A percentile compares a stretch with the other conserved stretches of the same genome.
These are phyloP conservation scores for Geosmithia morbida DNA, from an alignment of 2,329 filamentous ascomycete genomes.

Conservation along the genomic window DNA sequence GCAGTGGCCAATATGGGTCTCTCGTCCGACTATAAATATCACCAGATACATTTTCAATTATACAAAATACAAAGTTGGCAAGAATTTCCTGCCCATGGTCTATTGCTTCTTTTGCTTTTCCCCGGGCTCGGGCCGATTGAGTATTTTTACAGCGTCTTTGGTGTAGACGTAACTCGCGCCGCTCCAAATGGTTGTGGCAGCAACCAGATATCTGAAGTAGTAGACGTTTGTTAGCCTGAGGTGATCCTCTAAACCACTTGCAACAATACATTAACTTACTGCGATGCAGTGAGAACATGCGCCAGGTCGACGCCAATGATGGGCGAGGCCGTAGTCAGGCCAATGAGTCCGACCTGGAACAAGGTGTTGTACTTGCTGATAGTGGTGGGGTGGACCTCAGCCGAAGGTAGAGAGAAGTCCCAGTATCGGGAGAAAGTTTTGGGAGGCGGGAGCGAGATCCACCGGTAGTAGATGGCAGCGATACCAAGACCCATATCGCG, in stretches of 20 bases:
- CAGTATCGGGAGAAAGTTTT: constrained; percentile 90
- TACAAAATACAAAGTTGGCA: background rate
- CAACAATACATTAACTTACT: constrained; percentile 31
- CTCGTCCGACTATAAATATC: background rate
- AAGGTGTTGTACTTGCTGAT: constrained; percentile 93
- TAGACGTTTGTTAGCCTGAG: background rate
- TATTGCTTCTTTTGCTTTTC: constrained; percentile 1
- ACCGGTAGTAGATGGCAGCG: constrained; percentile 87
- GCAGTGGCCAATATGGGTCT: background rate
- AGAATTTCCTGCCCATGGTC: background rate
- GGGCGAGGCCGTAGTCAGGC: constrained; percentile 68
- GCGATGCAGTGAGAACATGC: constrained; percentile 42
- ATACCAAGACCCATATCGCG: constrained; percentile 73
- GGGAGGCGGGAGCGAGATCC: constrained; percentile 82
- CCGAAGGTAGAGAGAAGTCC: constrained; percentile 88
- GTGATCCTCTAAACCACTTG: background rate
- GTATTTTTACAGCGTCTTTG: constrained; percentile 83
- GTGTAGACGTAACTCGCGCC: constrained; percentile 83
- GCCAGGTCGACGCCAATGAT: constrained; percentile 48
- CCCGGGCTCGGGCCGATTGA: constrained; percentile 22
- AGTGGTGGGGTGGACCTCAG: constrained; percentile 69
- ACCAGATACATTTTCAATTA: background rate
- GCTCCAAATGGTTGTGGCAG: constrained; percentile 83
- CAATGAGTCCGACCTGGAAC: constrained; percentile 75
- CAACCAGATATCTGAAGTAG: constrained; percentile 58